Evolutionary conservation across 306 rosid genomes (phyloP).

Genomic region (Acacia confusa): DNA sequence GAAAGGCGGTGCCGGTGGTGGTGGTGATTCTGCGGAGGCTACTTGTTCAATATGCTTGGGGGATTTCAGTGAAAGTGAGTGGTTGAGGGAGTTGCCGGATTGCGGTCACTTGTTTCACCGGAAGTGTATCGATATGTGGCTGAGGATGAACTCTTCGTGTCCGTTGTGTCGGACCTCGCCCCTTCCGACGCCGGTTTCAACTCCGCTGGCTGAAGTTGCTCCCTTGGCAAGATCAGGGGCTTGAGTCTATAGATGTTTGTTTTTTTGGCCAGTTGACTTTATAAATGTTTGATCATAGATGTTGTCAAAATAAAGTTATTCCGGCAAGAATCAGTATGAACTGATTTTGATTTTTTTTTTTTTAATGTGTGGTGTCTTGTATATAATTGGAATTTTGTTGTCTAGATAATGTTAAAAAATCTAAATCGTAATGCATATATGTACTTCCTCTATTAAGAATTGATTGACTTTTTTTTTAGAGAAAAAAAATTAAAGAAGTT

Average conservation of each 20-base stretch:
- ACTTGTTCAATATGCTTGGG: constrained; percentile 55
- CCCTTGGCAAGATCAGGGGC: constrained; percentile 14
- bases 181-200: constrained; percentile 32
- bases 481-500: fast-evolving
- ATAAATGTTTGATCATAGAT: not conserved
- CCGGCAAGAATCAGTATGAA: not conserved
- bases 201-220: constrained; percentile 37
- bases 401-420: not conserved
- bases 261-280: too few species aligned
- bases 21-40: too few species aligned
- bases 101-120: constrained; percentile 49
- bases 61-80: constrained; percentile 43
- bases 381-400: not conserved
- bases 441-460: too few species aligned
- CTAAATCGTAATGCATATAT: not conserved
- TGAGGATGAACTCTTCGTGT: constrained; percentile 38
- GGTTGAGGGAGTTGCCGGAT: constrained; percentile 45
- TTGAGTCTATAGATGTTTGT: not conserved
- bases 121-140: constrained; percentile 46
- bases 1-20: not conserved
- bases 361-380: not conserved
- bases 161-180: constrained; percentile 47
- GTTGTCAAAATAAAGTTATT: not conserved
- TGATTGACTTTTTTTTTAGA: too few species aligned
- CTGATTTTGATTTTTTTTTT: not conserved